phyloP scores from a whole-genome alignment of 1,284 basidiomycete species.

The Ustilago xerochloae region DNA sequence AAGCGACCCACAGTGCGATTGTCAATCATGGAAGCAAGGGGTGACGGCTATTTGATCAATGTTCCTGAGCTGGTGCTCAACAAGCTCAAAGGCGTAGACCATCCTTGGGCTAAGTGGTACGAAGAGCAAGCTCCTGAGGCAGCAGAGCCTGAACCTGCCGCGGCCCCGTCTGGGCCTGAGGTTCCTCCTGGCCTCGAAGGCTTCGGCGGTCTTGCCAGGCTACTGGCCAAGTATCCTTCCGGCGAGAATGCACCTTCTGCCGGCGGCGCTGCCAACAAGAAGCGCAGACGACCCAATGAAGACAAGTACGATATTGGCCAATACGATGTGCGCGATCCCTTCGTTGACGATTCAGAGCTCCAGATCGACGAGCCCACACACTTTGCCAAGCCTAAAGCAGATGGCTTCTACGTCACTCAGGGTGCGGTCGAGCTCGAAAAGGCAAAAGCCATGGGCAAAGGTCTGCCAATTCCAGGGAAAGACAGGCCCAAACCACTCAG shows the following conservation, averaged over 20 bases:
- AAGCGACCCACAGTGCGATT: constrained; percentile 40
- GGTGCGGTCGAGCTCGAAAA: constrained; percentile 65
- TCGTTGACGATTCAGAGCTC: constrained; percentile 97
- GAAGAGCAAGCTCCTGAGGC: constrained; percentile 41
- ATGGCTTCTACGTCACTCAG: constrained; percentile 84
- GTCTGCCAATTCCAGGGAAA: constrained; percentile 14
- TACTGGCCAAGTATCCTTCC: constrained; percentile 52
- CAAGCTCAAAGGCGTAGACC: constrained; percentile 43
- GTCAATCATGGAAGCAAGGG: constrained; percentile 31
- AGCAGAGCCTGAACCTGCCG: constrained; percentile 24
- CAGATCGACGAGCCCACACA: constrained; percentile 87
- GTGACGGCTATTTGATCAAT: constrained; percentile 59
- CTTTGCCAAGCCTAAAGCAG: constrained; percentile 91
- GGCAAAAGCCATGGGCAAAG: constrained; percentile 34
- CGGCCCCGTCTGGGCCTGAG: constrained; percentile 17
- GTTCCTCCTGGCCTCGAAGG: constrained; percentile 45
- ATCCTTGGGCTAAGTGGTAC: constrained; percentile 63
- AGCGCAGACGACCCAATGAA: constrained; percentile 40
- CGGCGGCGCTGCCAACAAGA: constrained; percentile 28
- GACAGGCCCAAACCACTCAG: constrained; percentile 35
- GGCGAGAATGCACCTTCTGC: constrained; percentile 8
- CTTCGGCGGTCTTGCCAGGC: constrained; percentile 51
- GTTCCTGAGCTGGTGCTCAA: constrained; percentile 58
- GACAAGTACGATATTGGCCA: constrained; percentile 66
- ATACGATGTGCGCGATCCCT: constrained; percentile 91